Base-by-base conservation (phyloP, 768 basidiomycete genomes). In the Galerina sulciceps region DNA sequence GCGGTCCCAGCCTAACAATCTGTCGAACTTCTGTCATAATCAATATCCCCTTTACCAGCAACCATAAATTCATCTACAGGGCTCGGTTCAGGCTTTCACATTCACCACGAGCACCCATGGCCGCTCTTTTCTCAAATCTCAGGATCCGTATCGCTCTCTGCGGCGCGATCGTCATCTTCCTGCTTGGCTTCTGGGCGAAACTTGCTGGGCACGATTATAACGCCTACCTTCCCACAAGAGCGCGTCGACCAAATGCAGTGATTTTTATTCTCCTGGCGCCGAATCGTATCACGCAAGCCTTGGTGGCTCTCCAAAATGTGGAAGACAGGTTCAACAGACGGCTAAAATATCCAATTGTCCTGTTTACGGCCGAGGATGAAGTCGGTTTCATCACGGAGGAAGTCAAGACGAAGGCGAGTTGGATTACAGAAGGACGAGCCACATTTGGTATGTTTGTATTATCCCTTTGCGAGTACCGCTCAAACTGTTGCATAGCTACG, bases 281-380 rank as follows among this genome's bases (percentile, higher is more conserved):
- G 8, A 60, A 59, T 6, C 64, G 71, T 10, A 59, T 72, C 5
- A 64, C 66, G 38, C 67, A 72, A 62, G 70, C 71, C 15, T 62
- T 62, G 8, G 48, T 69, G 36, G 70, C 71, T 4, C 67, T 71
- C 13, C 59, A 61, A 36, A 73, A 73, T 51, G 68, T 70, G 35
- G 70, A 73, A 41, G 68, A 69, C 26, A 67, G 70, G 10, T 73
- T 73, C 47, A 73, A 73, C 46, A 64, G 69, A 8, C 59, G 70
- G n/a, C 60, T 73, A 0, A 67, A 70, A 57, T 73, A 73, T 41
- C 70, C 70, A 26, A 70, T 70, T 37, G 55, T 73, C 15, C 63
- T 73, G 1, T 69, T 73, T 53, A 71, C 66, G 53, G 69, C 65
- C 0, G 68, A 68, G 53, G 66, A 68, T 17, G 68, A 69, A 46